These are phyloP conservation scores for Trichoderma koningiopsis DNA, from an alignment of 2,329 filamentous ascomycete genomes.

Conservation along the genomic window DNA sequence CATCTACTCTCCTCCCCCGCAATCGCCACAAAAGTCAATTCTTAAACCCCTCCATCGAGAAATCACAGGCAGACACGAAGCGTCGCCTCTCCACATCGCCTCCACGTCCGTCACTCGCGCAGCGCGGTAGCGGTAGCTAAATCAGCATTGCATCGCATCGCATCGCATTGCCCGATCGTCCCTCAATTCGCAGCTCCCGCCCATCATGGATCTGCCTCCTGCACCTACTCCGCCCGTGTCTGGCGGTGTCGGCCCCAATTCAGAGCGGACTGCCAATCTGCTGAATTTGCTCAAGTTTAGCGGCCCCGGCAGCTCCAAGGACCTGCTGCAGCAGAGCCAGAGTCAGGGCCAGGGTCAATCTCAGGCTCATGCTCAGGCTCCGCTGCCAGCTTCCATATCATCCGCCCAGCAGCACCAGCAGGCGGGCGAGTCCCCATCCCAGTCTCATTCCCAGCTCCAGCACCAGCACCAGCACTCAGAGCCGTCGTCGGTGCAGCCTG, in stretches of 20 bases:
- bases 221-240: constrained; percentile 54
- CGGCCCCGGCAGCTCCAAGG: constrained; percentile 39
- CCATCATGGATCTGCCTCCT: constrained; percentile 49
- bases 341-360: constrained; percentile 29
- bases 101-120: constrained; percentile 8
- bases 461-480: constrained; percentile 33
- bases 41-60: not conserved
- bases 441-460: constrained; percentile 3
- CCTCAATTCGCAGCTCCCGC: constrained; percentile 20
- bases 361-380: constrained; percentile 14
- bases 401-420: constrained; percentile 31
- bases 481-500: constrained; percentile 29
- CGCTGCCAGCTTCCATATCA: constrained; percentile 10
- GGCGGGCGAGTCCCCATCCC: constrained; percentile 4
- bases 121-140: constrained; percentile 20
- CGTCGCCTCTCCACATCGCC: constrained; percentile 1
- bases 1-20: not conserved
- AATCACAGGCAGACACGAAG: not conserved
- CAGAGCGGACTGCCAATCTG: constrained; percentile 57
- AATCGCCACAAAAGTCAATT: not conserved
- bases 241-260: constrained; percentile 42
- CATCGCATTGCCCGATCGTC: constrained; percentile 2
- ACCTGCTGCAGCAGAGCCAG: constrained; percentile 38
- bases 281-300: constrained; percentile 66
- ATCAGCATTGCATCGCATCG: constrained; percentile 27